Conservation (phyloP, 441 rosid species). For the Adansonia grandidieri region DNA sequence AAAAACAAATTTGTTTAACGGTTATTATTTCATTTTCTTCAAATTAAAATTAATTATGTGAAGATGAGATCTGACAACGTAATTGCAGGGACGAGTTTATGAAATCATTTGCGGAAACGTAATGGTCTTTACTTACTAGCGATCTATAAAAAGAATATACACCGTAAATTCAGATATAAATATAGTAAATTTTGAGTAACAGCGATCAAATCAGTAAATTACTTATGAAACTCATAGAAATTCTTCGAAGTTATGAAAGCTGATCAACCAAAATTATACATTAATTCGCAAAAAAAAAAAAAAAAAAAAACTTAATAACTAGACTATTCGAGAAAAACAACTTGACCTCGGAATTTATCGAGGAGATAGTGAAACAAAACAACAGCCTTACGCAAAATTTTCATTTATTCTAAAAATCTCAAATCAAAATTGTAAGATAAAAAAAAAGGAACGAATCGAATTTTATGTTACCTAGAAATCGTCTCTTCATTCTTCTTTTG, state of each 20-base stretch:
- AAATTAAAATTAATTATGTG: background rate
- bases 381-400: no score
- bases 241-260: background rate
- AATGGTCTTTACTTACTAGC: background rate
- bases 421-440: background rate
- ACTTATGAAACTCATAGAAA: background rate
- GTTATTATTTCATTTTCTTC: background rate
- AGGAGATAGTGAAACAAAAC: no score
- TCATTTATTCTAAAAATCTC: no score
- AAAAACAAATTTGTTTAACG: background rate
- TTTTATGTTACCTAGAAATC: slow-evolving; percentile 60
- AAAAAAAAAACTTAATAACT: background rate
- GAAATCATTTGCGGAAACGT: background rate
- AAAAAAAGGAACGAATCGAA: background rate
- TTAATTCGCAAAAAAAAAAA: background rate
- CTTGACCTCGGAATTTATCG: no score
- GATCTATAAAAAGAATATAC: background rate
- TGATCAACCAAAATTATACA: background rate
- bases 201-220: background rate
- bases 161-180: background rate
- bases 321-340: no score
- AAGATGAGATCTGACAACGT: background rate
- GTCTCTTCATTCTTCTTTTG: slow-evolving; percentile 87
- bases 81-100: background rate
- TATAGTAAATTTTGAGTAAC: background rate